These are phyloP conservation scores for Ascochyta clinopodiicola DNA, from an alignment of 2,329 filamentous ascomycete species.

Conservation along the genomic window DNA sequence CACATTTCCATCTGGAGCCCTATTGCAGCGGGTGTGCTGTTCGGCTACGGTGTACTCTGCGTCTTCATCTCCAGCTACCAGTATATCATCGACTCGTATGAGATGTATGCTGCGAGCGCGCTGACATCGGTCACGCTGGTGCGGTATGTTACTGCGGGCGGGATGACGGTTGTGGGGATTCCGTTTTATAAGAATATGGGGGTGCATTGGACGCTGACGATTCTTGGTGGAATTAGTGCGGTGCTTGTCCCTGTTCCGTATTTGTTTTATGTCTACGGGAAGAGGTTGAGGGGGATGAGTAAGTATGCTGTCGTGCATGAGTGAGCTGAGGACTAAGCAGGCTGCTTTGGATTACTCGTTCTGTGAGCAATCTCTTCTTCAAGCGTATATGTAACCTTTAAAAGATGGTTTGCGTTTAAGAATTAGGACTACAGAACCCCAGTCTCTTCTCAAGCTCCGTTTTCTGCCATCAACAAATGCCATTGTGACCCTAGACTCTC, in stretches of 20 bases:
- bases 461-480: too few species aligned
- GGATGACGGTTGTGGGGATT: conserved; percentile 49
- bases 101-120: conserved; percentile 59
- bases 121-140: conserved; percentile 52
- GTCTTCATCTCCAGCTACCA: conserved; percentile 58
- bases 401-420: too few species aligned
- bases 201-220: conserved; percentile 42
- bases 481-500: too few species aligned
- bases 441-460: too few species aligned
- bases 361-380: too few species aligned
- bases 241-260: conserved; percentile 51
- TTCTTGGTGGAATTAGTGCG: conserved; percentile 41
- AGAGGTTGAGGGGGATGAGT: conserved; percentile 8
- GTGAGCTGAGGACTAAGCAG: neutral
- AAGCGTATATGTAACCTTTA: too few species aligned
- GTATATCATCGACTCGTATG: conserved; percentile 66
- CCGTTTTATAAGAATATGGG: conserved; percentile 51
- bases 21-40: conserved; percentile 7
- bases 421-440: too few species aligned
- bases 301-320: conserved; percentile 11
- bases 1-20: conserved; percentile 8
- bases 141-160: conserved; percentile 51
- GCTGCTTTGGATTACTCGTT: too few species aligned
- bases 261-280: conserved; percentile 54
- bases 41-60: conserved; percentile 13